Evolutionary conservation across 176 grass and related monocot species (phyloP).

Genomic region (Carex pumila): DNA sequence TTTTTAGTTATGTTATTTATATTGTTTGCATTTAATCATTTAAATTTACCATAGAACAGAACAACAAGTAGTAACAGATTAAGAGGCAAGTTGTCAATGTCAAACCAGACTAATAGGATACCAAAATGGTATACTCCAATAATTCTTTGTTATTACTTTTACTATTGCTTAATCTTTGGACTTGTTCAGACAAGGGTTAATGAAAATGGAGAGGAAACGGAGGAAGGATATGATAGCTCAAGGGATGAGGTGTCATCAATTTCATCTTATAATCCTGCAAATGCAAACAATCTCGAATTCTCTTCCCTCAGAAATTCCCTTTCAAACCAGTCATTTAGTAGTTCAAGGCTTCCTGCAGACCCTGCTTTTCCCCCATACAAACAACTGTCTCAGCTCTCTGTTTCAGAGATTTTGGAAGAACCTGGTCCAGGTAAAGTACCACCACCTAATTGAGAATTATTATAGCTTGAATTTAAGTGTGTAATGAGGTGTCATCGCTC

Average conservation of each 20-base stretch:
- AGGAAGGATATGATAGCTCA: constrained; percentile 94
- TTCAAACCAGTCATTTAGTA: constrained; percentile 60
- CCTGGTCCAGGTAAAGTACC: constrained; percentile 52
- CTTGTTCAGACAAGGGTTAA: constrained; percentile 56
- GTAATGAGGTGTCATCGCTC: not conserved
- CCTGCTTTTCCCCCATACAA: constrained; percentile 46
- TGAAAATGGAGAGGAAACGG: constrained; percentile 62
- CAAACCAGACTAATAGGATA: not conserved
- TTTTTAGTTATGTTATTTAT: not conserved
- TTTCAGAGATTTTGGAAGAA: constrained; percentile 83
- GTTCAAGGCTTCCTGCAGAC: constrained; percentile 47
- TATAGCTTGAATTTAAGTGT: not conserved
- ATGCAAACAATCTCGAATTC: constrained; percentile 21
- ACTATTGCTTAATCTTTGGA: not conserved
- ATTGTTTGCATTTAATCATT: not conserved
- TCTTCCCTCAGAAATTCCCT: constrained; percentile 51
- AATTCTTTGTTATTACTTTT: constrained; percentile 8
- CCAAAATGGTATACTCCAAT: not conserved
- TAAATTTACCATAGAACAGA: not conserved
- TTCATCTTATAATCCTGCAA: constrained; percentile 83
- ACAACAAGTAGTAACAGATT: not conserved
- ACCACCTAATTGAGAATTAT: not conserved
- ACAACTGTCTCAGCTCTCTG: constrained; percentile 58
- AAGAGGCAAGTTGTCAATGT: not conserved
- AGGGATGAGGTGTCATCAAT: constrained; percentile 96